Evolutionary conservation across 495 filamentous ascomycete species (phyloP).

Genomic region (Letharia columbiana): DNA sequence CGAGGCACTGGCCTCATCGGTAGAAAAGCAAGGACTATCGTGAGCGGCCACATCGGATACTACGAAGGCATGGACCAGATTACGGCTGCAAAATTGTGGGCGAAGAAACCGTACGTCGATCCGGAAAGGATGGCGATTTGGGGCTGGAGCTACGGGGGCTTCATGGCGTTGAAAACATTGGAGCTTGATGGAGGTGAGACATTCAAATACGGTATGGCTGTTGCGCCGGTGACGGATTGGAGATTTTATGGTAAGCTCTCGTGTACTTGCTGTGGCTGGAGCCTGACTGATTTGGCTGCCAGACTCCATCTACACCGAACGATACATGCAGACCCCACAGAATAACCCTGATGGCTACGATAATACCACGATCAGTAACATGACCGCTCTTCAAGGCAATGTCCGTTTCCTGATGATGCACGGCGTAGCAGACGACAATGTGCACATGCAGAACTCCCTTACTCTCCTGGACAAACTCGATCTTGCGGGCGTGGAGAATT

Average conservation of each 20-base stretch:
- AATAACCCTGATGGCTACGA: constrained; percentile 71
- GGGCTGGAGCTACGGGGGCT: constrained; percentile 98
- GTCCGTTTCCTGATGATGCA: constrained; percentile 91
- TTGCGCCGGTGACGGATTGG: constrained; percentile 97
- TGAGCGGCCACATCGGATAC: constrained; percentile 74
- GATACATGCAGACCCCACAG: constrained; percentile 90
- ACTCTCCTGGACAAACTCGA: constrained; percentile 81
- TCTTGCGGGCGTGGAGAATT: constrained; percentile 77
- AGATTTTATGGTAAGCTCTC: constrained; percentile 59
- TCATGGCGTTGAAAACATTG: constrained; percentile 92
- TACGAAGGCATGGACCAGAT: constrained; percentile 90
- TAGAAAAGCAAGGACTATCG: constrained; percentile 68
- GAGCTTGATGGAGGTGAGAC: constrained; percentile 83
- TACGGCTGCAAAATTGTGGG: constrained; percentile 79
- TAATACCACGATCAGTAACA: constrained; percentile 63
- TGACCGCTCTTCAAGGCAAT: constrained; percentile 57
- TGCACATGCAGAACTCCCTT: constrained; percentile 89
- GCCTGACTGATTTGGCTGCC: constrained; percentile 5
- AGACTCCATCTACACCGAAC: constrained; percentile 92
- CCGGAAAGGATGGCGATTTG: constrained; percentile 77
- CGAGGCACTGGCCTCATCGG: constrained; percentile 89
- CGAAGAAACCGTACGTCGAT: constrained; percentile 75
- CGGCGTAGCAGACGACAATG: constrained; percentile 90
- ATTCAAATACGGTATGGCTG: constrained; percentile 94
- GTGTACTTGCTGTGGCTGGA: background rate